Base-by-base conservation (phyloP, 768 basidiomycete genomes). In the Rhizopogon vinicolor region DNA sequence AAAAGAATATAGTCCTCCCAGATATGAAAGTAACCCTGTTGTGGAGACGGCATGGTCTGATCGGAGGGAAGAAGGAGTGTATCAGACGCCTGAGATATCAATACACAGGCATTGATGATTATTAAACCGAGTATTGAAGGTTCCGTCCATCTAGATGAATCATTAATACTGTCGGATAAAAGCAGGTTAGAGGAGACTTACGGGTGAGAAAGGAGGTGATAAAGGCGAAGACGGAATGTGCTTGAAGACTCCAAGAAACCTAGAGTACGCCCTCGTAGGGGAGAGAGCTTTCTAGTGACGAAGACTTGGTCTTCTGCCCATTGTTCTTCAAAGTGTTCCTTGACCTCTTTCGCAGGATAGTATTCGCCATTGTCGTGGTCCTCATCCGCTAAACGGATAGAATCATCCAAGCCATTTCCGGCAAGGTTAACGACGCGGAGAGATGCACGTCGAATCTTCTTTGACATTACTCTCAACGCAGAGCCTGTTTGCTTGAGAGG, bases 1-100 rank as follows among this genome's bases (percentile, higher is more conserved):
- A 98, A 91, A n/a, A 98, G 74, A 18, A 78, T 84, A 63, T 82
- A 87, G 69, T 98, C 95, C 63, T 94, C 92, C 95, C 95, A 98
- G 12, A 71, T 60, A 56, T 87, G 83, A 72, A 98, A 97, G 74
- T 89, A 98, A 7, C 93, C 93, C 48, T 65, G 70, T 19, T 79
- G 73, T 39, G 80, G 76, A 7, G 78, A 68, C 9, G 75, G 66
- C 2, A 67, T 62, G 29, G 71, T 54, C 72, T 70, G 41, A 68
- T 65, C n/a, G 72, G 73, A 39, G n/a, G 81, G 71, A 3, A 87
- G 72, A 18, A 82, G 80, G 33, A 85, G 67, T 3, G 86, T 73
- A 52, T 74, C 78, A 37, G 88, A 81, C 7, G 91, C 82, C 72
- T 98, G 94, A 22, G 89, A 78, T 5, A 90, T 86, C 49, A 98